Percentiles rank a stretch among this genome's conserved stretches.
phyloP scores from a whole-genome alignment of 2,329 filamentous ascomycete species.

The Talaromyces sp. region DNA sequence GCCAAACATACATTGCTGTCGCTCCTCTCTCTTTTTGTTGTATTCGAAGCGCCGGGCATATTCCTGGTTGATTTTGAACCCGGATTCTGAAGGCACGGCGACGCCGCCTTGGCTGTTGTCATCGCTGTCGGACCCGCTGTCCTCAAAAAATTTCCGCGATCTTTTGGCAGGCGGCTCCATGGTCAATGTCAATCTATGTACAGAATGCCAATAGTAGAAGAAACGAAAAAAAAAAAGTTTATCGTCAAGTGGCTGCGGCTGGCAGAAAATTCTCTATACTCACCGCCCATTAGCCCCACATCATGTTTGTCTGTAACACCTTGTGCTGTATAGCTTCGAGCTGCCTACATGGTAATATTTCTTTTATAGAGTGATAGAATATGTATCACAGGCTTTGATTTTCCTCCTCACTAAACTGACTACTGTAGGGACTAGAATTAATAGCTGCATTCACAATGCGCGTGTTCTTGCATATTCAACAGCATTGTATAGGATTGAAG shows the following conservation, averaged over 20 bases:
- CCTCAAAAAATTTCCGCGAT: slow-evolving; percentile 35
- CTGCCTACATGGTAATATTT: no score
- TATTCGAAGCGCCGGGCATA: slow-evolving; percentile 87
- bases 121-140: slow-evolving; percentile 34
- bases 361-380: background rate
- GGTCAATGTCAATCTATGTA: slow-evolving; percentile 3
- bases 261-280: slow-evolving; percentile 2
- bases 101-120: slow-evolving; percentile 36
- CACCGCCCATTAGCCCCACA: slow-evolving; percentile 4
- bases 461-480: background rate
- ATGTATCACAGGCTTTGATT: background rate
- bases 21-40: slow-evolving; percentile 94
- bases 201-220: background rate
- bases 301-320: no score
- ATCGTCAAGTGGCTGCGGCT: background rate
- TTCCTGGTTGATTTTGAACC: slow-evolving; percentile 81
- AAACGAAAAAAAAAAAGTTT: slow-evolving; percentile 5
- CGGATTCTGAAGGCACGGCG: slow-evolving; percentile 24
- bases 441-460: background rate
- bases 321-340: no score
- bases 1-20: slow-evolving; percentile 45
- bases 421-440: background rate
- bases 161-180: slow-evolving; percentile 41
- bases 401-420: background rate
- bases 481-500: background rate